Percentiles rank a stretch among this genome's conserved stretches.
phyloP scores from a whole-genome alignment of 495 filamentous ascomycete genomes.

The Neurospora sp. region DNA sequence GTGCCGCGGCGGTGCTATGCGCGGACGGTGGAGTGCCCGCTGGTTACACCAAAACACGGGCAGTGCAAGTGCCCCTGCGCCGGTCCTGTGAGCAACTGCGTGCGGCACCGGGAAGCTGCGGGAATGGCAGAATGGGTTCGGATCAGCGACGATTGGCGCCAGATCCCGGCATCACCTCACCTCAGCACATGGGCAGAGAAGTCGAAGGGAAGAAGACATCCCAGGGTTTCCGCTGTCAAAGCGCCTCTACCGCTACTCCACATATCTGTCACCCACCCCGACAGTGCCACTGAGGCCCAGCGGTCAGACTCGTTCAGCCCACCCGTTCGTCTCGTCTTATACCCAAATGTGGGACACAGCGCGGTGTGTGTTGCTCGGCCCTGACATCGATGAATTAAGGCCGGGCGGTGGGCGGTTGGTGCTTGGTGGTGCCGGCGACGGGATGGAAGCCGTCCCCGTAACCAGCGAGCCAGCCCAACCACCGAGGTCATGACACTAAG shows the following conservation, averaged over 20 bases:
- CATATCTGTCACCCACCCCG: not conserved
- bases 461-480: not conserved
- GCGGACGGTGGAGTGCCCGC: not conserved
- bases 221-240: not conserved
- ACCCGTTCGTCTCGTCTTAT: not conserved
- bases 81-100: not conserved
- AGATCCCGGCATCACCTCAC: not conserved
- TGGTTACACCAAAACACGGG: not conserved
- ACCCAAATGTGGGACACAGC: not conserved
- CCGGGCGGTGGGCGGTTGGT: too few relatives aligned
- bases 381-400: too few relatives aligned
- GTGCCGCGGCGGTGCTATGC: not conserved
- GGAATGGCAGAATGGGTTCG: not conserved
- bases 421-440: not conserved
- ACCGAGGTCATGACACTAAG: not conserved
- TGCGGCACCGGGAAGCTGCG: not conserved
- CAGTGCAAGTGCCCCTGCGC: not conserved
- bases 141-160: not conserved
- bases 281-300: not conserved
- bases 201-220: not conserved
- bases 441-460: not conserved
- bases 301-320: not conserved
- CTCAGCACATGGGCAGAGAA: not conserved
- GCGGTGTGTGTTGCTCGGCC: not conserved
- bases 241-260: not conserved